These are phyloP conservation scores for Penicillium longicatenatum DNA, from an alignment of 495 filamentous ascomycete genomes.

Conservation along the genomic window DNA sequence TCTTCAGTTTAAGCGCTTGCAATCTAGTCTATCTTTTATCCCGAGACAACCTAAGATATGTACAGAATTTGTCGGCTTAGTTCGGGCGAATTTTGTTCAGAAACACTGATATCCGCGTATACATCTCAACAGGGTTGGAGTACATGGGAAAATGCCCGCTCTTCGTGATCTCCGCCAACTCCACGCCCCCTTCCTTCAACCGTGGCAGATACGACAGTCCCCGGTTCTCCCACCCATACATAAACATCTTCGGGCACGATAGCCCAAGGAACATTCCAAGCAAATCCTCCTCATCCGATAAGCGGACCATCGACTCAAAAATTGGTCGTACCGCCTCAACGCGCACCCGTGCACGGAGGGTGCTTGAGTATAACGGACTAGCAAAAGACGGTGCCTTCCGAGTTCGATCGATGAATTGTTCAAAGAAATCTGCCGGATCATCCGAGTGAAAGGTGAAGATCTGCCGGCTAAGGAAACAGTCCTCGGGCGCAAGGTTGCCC, in stretches of 20 bases:
- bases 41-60: no score
- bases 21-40: no score
- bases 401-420: constrained; percentile 28
- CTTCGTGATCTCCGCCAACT: constrained; percentile 27
- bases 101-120: constrained; percentile 15
- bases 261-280: constrained; percentile 25
- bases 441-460: constrained; percentile 27
- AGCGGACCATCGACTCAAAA: constrained; percentile 31
- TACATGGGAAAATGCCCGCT: constrained; percentile 39
- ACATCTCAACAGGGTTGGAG: constrained; percentile 35
- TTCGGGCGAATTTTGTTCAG: neutral
- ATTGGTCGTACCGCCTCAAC: constrained; percentile 25
- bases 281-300: constrained; percentile 26
- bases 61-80: no score
- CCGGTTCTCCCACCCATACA: constrained; percentile 31
- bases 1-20: no score
- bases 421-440: constrained; percentile 24
- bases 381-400: constrained; percentile 14
- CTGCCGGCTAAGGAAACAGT: constrained; percentile 36
- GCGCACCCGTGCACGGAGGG: constrained; percentile 21
- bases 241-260: constrained; percentile 28
- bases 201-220: constrained; percentile 27
- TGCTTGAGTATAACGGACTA: constrained; percentile 31
- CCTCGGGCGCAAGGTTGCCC: constrained; percentile 34
- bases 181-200: constrained; percentile 25